Conservation (phyloP, 1,284 basidiomycete genomes). For the Naganishia sp. region DNA sequence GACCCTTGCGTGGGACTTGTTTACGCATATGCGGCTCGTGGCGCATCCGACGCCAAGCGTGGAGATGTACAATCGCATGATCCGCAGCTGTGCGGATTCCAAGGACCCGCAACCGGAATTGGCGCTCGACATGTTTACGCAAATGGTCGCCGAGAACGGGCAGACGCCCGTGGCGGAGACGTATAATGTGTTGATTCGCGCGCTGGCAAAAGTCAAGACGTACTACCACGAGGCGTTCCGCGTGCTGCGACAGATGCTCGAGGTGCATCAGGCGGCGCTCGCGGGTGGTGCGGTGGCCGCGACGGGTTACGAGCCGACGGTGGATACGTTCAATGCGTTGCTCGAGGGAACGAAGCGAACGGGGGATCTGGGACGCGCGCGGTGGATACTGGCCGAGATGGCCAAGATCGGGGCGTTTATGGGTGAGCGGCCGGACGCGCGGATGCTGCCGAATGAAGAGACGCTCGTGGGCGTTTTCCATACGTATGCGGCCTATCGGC, state of each 20-base stretch:
- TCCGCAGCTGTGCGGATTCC: constrained; percentile 72
- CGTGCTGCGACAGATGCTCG: constrained; percentile 77
- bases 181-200: constrained; percentile 80
- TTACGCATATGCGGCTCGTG: constrained; percentile 91
- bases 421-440: constrained; percentile 30
- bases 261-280: constrained; percentile 60
- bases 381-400: constrained; percentile 86
- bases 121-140: constrained; percentile 87
- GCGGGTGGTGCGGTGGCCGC: constrained; percentile 38
- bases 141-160: constrained; percentile 75
- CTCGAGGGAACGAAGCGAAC: constrained; percentile 84
- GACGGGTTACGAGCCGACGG: constrained; percentile 63
- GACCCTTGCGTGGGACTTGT: constrained; percentile 88
- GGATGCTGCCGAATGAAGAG: constrained; percentile 63
- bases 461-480: constrained; percentile 83
- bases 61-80: constrained; percentile 80
- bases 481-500: constrained; percentile 77
- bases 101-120: constrained; percentile 75
- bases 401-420: constrained; percentile 37
- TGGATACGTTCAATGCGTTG: constrained; percentile 74
- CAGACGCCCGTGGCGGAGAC: constrained; percentile 65
- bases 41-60: constrained; percentile 80
- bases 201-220: constrained; percentile 59
- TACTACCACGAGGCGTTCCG: constrained; percentile 74
- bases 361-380: constrained; percentile 75